A percentile compares a stretch with the other conserved stretches of the same genome.
Conservation (phyloP, 768 basidiomycete genomes). For the Mycena epipterygia region DNA sequence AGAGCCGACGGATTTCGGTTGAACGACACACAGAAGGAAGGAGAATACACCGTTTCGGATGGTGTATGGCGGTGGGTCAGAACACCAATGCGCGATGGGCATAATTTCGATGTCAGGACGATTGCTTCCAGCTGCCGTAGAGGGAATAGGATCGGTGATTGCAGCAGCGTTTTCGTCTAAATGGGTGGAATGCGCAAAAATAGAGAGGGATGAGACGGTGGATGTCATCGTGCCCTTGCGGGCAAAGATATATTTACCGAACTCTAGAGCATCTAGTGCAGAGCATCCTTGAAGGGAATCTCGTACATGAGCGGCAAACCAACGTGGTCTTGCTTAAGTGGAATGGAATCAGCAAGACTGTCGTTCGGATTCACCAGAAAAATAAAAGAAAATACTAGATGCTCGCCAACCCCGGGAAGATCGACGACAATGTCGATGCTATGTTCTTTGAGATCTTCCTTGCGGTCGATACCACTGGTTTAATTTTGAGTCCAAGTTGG, state of each 20-base stretch:
- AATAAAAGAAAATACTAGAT: too few relatives aligned
- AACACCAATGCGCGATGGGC: conserved; percentile 29
- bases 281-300: conserved; percentile 43
- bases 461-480: conserved; percentile 56
- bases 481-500: not conserved
- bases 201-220: conserved; percentile 41
- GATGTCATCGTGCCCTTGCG: conserved; percentile 42
- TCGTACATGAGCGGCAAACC: conserved; percentile 44
- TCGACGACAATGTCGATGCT: conserved; percentile 42
- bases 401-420: conserved; percentile 46
- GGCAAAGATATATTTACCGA: conserved; percentile 41
- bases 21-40: conserved; percentile 27
- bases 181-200: conserved; percentile 45
- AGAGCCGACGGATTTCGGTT: conserved; percentile 34
- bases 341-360: too few relatives aligned
- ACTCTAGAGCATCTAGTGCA: conserved; percentile 42
- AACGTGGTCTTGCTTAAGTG: conserved; percentile 49
- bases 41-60: conserved; percentile 36
- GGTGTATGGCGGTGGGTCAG: conserved; percentile 38
- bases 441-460: conserved; percentile 46
- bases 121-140: not conserved
- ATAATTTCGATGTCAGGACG: conserved; percentile 50
- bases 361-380: too few relatives aligned
- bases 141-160: conserved; percentile 19
- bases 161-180: conserved; percentile 35